Percentiles rank a stretch among this genome's conserved stretches.
Conservation (phyloP, 805 yeast genomes). For the Candida ficus region DNA sequence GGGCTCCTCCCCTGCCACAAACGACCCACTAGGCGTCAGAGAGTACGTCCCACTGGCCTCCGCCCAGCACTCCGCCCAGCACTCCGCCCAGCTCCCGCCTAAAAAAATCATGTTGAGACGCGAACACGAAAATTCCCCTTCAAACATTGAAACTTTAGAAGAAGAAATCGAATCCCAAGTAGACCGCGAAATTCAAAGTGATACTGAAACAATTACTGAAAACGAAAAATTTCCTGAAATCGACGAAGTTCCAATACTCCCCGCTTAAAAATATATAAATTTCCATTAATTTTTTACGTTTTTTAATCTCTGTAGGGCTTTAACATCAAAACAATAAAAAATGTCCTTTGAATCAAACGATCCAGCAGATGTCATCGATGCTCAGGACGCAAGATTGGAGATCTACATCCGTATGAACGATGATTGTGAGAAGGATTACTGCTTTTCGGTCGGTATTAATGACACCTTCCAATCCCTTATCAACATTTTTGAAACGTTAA, state of each 20-base stretch:
- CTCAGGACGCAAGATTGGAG: conserved; percentile 23
- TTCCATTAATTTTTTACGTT: no score
- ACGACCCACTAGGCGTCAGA: conserved; percentile 1
- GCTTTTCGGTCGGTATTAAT: conserved; percentile 64
- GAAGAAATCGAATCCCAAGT: background rate
- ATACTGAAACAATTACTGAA: conserved; percentile 3
- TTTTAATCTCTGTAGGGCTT: no score
- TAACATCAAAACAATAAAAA: no score
- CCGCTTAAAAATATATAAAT: no score
- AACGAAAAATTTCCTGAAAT: background rate
- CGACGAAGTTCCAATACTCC: background rate
- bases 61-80: no score
- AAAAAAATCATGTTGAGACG: no score
- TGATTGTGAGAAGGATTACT: conserved; percentile 83
- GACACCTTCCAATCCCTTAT: conserved; percentile 56
- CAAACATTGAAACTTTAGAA: no score
- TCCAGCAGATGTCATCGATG: conserved; percentile 19
- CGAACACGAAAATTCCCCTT: no score
- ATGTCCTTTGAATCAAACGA: conserved; percentile 9
- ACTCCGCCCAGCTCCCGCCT: no score
- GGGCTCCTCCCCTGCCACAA: conserved; percentile 1
- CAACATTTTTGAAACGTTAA: conserved; percentile 58
- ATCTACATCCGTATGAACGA: conserved; percentile 70
- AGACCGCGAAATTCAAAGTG: background rate
- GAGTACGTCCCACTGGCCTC: conserved; percentile 1